Evolutionary conservation across 192 early-diverging fungal genomes (phyloP).

Genomic region (Haplosporangium gracile): DNA sequence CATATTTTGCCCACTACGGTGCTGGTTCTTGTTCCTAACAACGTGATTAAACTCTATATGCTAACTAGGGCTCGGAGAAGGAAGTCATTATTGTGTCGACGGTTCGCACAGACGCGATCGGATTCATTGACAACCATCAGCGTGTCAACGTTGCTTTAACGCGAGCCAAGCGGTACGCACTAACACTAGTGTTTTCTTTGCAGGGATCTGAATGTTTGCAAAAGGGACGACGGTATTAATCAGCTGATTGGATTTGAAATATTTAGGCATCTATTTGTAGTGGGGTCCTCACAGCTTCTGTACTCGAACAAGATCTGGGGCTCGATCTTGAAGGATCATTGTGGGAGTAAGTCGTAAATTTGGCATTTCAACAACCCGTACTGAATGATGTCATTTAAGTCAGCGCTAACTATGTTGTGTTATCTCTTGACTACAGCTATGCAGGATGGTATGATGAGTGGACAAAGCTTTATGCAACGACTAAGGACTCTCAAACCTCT

Average conservation of each 20-base stretch:
- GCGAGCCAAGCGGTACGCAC: constrained; percentile 70
- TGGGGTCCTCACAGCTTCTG: constrained; percentile 61
- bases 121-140: constrained; percentile 76
- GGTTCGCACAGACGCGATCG: constrained; percentile 65
- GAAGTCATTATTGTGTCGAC: constrained; percentile 81
- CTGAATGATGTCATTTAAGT: neutral
- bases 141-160: constrained; percentile 85
- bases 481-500: constrained; percentile 21
- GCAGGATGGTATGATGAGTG: constrained; percentile 19
- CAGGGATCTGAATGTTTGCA: neutral
- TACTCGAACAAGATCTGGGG: constrained; percentile 35
- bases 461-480: constrained; percentile 14
- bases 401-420: neutral
- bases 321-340: constrained; percentile 35
- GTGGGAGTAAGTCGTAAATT: constrained; percentile 17
- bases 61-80: constrained; percentile 77
- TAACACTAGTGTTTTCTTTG: neutral
- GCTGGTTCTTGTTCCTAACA: neutral
- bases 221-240: neutral
- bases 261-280: constrained; percentile 70
- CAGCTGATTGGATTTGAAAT: neutral
- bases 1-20: neutral
- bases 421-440: neutral
- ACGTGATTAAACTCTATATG: neutral
- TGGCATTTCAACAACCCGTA: neutral